A percentile compares a stretch with the other conserved stretches of the same genome.
Conservation (phyloP, 441 rosid genomes). For the Adansonia rubrostipa region DNA sequence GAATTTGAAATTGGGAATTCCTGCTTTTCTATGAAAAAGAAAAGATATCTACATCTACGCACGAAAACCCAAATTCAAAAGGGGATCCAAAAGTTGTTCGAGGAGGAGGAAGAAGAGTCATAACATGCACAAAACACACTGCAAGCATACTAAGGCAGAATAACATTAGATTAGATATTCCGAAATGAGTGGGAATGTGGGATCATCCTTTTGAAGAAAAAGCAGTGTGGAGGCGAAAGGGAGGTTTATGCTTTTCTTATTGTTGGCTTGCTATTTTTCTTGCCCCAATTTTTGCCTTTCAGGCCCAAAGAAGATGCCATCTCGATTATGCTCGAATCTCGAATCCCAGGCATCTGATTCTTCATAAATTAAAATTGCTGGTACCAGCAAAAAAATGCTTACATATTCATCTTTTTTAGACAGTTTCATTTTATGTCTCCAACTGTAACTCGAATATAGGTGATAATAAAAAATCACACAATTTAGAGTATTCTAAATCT, state of each 20-base stretch:
- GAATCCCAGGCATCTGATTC: constrained; percentile 39
- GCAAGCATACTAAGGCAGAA: constrained; percentile 3
- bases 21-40: neutral
- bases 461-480: neutral
- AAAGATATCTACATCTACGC: neutral
- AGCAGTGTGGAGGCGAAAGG: neutral
- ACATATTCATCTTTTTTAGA: constrained; percentile 9
- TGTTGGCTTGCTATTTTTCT: neutral
- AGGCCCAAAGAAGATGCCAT: neutral
- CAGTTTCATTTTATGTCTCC: neutral
- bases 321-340: neutral
- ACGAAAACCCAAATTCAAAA: neutral
- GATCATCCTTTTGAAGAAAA: neutral
- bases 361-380: neutral
- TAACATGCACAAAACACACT: neutral
- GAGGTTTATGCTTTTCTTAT: neutral
- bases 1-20: neutral
- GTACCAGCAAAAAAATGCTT: constrained; percentile 33
- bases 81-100: neutral
- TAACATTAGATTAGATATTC: constrained; percentile 29
- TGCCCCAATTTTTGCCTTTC: neutral
- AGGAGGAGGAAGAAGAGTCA: neutral
- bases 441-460: neutral
- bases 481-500: neutral
- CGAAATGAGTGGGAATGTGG: constrained; percentile 30